Evolutionary conservation across 176 grass and related monocot genomes (phyloP).

Genomic region (Aegilops tauschii): DNA sequence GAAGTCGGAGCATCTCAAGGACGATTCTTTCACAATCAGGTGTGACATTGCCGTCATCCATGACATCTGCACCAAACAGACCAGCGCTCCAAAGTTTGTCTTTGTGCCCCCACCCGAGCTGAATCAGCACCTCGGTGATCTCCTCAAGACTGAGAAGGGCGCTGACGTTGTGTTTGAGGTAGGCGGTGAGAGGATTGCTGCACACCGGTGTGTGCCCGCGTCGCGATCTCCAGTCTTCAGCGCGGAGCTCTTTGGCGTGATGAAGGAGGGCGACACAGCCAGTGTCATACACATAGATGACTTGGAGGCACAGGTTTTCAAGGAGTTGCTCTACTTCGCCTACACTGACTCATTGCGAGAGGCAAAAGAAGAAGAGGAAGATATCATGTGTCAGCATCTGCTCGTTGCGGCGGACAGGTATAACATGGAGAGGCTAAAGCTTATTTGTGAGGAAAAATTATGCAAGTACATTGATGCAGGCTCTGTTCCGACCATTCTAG

Average conservation of each 20-base stretch:
- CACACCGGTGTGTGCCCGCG: background rate
- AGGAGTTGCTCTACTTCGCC: background rate
- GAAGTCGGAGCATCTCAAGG: background rate
- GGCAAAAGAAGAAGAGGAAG: background rate
- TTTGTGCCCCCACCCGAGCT: background rate
- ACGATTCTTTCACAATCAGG: background rate
- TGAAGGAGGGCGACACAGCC: background rate
- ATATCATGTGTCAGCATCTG: background rate
- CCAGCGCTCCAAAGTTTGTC: background rate
- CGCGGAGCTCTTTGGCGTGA: background rate
- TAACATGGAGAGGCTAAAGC: background rate
- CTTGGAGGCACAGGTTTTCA: background rate
- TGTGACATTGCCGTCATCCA: background rate
- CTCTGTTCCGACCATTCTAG: background rate
- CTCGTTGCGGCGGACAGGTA: conserved; percentile 1
- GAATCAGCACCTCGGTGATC: background rate
- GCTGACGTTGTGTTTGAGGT: background rate
- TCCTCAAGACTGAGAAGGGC: background rate
- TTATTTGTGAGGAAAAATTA: background rate
- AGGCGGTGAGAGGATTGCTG: background rate
- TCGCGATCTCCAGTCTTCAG: background rate
- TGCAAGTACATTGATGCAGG: background rate
- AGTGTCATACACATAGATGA: background rate
- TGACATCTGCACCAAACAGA: background rate
- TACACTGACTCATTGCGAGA: background rate